These are phyloP conservation scores for Rhizophora apiculata DNA, from an alignment of 345 rosid species.

Conservation along the genomic window DNA sequence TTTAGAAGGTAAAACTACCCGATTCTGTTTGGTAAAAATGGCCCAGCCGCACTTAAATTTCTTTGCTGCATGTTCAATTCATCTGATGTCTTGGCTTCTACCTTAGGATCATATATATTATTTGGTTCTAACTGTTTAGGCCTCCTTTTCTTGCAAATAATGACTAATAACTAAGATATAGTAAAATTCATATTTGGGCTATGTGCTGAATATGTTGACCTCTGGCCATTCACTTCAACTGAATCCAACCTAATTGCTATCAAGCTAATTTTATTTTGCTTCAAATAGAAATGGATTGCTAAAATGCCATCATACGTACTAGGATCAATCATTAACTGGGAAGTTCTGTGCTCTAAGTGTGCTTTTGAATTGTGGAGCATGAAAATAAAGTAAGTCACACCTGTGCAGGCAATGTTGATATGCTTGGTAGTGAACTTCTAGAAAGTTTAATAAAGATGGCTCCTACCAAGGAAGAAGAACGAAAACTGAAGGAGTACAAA, in stretches of 20 bases:
- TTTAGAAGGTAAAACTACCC: slow-evolving; percentile 64
- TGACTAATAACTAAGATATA: too few relatives aligned
- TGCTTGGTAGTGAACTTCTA: slow-evolving; percentile 92
- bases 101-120: not conserved
- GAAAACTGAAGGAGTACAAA: slow-evolving; percentile 67
- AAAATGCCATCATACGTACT: too few relatives aligned
- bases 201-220: too few relatives aligned
- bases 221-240: too few relatives aligned
- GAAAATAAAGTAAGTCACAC: slow-evolving; percentile 19
- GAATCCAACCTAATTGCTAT: too few relatives aligned
- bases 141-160: too few relatives aligned
- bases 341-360: not conserved
- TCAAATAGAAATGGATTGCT: too few relatives aligned
- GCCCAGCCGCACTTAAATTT: not conserved
- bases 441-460: slow-evolving; percentile 94
- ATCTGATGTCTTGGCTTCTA: not conserved
- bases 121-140: too few relatives aligned
- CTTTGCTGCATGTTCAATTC: not conserved
- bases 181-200: too few relatives aligned
- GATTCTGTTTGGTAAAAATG: not conserved
- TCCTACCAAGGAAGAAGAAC: slow-evolving; percentile 92
- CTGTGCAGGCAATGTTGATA: slow-evolving; percentile 71
- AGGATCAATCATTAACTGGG: too few relatives aligned
- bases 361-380: not conserved
- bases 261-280: too few relatives aligned